A percentile compares a stretch with the other conserved stretches of the same genome.
phyloP scores from a whole-genome alignment of 345 rosid species.

The Nephelium lappaceum region DNA sequence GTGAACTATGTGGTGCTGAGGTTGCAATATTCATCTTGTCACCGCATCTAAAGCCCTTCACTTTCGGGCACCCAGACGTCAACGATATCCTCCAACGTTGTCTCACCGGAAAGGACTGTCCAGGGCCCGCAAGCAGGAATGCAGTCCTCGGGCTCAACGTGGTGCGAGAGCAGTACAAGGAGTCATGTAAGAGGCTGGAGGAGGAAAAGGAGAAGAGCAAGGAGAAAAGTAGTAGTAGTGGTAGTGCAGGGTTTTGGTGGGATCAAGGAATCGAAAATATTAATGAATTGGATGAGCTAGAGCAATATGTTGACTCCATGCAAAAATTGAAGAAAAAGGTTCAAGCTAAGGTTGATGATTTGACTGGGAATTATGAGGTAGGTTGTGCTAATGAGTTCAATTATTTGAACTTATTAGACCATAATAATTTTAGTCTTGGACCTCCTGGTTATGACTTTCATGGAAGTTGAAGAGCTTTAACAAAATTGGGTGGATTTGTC shows the following conservation, averaged over 20 bases:
- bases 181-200: neutral
- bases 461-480: too few species aligned
- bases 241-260: constrained; percentile 5
- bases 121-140: too few species aligned
- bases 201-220: neutral
- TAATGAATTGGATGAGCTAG: neutral
- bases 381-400: neutral
- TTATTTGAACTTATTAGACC: neutral
- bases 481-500: too few species aligned
- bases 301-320: neutral
- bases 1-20: constrained; percentile 41
- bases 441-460: neutral
- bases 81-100: constrained; percentile 24
- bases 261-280: constrained; percentile 12
- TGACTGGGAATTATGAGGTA: neutral
- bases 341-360: neutral
- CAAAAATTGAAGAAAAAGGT: neutral
- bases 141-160: neutral
- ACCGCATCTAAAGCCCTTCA: constrained; percentile 27
- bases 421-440: too few species aligned
- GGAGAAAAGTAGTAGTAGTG: neutral
- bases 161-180: neutral
- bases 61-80: constrained; percentile 31
- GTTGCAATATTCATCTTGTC: constrained; percentile 43
- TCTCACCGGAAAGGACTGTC: neutral